Evolutionary conservation across 192 early-diverging fungal species (phyloP).

Genomic region (Anaeromyces robustus): DNA sequence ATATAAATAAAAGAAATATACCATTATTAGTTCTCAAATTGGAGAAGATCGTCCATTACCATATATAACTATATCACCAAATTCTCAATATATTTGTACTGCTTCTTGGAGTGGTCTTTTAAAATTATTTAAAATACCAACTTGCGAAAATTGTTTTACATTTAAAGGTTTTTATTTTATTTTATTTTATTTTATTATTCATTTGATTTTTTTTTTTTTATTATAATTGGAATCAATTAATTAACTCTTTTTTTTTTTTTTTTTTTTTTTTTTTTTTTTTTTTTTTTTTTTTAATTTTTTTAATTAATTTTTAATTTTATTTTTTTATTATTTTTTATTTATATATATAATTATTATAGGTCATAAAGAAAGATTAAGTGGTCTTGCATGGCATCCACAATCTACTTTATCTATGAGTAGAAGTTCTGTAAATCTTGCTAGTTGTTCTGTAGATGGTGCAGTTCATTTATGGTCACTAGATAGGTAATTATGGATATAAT

Average conservation of each 20-base stretch:
- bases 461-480: conserved; percentile 74
- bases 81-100: conserved; percentile 59
- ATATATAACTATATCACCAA: conserved; percentile 61
- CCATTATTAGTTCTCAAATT: conserved; percentile 64
- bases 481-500: conserved; percentile 18
- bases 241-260: not conserved
- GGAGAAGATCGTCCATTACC: conserved; percentile 76
- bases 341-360: conserved; percentile 18
- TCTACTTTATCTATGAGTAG: conserved; percentile 39
- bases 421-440: conserved; percentile 59
- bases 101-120: conserved; percentile 71
- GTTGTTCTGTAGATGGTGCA: conserved; percentile 57
- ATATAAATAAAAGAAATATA: conserved; percentile 17
- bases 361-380: conserved; percentile 77
- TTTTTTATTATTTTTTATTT: not conserved
- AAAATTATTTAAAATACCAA: conserved; percentile 77
- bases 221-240: too few relatives aligned
- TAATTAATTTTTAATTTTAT: too few relatives aligned
- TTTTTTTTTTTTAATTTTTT: not conserved
- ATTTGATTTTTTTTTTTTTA: too few relatives aligned
- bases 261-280: not conserved
- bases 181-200: not conserved
- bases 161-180: conserved; percentile 23
- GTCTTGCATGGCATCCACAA: conserved; percentile 75
- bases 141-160: conserved; percentile 35